A percentile compares a stretch with the other conserved stretches of the same genome.
phyloP scores from a whole-genome alignment of 2,329 filamentous ascomycete species.

The Ophiostoma perfectum region DNA sequence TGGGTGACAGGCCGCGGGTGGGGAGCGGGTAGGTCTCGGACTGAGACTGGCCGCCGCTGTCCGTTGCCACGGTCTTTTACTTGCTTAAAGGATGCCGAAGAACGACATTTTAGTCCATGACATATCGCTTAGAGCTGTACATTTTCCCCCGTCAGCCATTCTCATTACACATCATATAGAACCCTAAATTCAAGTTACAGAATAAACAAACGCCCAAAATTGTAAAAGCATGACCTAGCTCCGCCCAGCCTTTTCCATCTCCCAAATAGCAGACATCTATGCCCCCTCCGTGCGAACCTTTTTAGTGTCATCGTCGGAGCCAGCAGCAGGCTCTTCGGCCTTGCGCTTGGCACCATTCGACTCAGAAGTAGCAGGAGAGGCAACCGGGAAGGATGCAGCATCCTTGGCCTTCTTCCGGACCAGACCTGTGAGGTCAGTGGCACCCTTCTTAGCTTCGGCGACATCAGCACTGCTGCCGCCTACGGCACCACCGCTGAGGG shows the following conservation, averaged over 20 bases:
- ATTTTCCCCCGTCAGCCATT: background rate
- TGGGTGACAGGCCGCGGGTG: too few species aligned
- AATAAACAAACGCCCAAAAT: background rate
- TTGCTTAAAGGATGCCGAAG: too few species aligned
- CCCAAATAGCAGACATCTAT: background rate
- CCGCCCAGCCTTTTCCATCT: background rate
- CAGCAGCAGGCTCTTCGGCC: constrained; percentile 34
- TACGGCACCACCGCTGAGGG: constrained; percentile 43
- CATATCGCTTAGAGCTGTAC: too few species aligned
- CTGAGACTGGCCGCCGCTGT: too few species aligned
- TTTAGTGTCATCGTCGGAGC: constrained; percentile 34
- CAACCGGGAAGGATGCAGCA: constrained; percentile 31
- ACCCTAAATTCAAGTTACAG: background rate
- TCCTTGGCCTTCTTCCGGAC: constrained; percentile 60
- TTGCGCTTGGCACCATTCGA: constrained; percentile 42
- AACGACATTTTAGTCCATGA: too few species aligned
- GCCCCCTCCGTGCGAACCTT: constrained; percentile 30
- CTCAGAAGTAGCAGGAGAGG: constrained; percentile 28
- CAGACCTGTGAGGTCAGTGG: constrained; percentile 68
- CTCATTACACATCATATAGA: background rate
- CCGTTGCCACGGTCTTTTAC: too few species aligned
- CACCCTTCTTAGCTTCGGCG: constrained; percentile 66
- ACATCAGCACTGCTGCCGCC: constrained; percentile 32
- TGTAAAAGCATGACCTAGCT: background rate
- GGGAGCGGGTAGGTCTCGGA: too few species aligned